Evolutionary conservation across 768 basidiomycete species (phyloP).

Genomic region (Lactarius hengduanensis): DNA sequence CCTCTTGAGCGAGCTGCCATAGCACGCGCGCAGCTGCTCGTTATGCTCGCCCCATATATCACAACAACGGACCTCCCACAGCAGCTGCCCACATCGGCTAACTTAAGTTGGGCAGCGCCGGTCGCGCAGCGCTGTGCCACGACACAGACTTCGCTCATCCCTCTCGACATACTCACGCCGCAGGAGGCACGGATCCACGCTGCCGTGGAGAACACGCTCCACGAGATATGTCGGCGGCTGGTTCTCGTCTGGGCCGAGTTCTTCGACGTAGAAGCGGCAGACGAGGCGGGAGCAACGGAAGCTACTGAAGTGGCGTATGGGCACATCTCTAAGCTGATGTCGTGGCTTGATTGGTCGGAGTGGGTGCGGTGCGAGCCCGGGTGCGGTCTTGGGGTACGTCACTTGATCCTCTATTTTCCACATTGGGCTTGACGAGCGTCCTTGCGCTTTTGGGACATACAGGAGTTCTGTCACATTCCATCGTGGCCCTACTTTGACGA

Average conservation of each 20-base stretch:
- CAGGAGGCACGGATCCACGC: slow-evolving; percentile 25
- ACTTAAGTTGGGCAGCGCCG: slow-evolving; percentile 23
- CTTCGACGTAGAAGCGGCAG: slow-evolving; percentile 27
- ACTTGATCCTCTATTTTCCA: neutral
- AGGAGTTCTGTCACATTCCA: slow-evolving; percentile 29
- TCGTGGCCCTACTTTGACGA: slow-evolving; percentile 26
- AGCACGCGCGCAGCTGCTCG: slow-evolving; percentile 19
- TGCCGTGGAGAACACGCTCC: slow-evolving; percentile 19
- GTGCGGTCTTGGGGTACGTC: slow-evolving; percentile 27
- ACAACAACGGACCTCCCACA: slow-evolving; percentile 24
- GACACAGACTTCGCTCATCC: slow-evolving; percentile 2
- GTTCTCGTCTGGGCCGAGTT: slow-evolving; percentile 24
- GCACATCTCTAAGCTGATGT: slow-evolving; percentile 25
- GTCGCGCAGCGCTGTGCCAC: slow-evolving; percentile 26
- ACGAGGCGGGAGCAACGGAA: neutral
- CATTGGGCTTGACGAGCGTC: neutral
- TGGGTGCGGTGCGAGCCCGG: slow-evolving; percentile 28
- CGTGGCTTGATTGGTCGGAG: slow-evolving; percentile 30
- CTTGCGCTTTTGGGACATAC: neutral
- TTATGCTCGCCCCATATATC: slow-evolving; percentile 35
- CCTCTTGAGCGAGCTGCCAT: slow-evolving; percentile 10
- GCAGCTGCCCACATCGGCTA: neutral
- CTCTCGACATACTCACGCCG: slow-evolving; percentile 18
- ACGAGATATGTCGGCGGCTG: slow-evolving; percentile 26
- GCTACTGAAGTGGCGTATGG: slow-evolving; percentile 2